Percentiles rank a stretch among this genome's conserved stretches.
Conservation (phyloP, 2,329 filamentous ascomycete species). For the Mariannaea elegans region DNA sequence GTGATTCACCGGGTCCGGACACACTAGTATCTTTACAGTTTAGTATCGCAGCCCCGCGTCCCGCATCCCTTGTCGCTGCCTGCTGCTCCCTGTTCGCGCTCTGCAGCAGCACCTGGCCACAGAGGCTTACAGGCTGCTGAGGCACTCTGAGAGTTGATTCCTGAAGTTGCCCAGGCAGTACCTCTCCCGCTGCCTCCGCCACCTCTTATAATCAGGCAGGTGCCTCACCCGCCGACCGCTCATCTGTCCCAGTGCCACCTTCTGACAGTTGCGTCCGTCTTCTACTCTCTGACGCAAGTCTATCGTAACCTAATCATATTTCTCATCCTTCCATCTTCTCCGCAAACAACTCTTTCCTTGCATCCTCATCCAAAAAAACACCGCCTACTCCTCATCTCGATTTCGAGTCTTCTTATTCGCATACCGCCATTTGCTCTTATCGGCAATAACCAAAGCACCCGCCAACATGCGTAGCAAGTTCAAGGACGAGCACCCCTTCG, state of each 20-base stretch:
- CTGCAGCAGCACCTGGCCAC: background rate
- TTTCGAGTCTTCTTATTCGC: slow-evolving; percentile 18
- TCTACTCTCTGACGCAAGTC: slow-evolving; percentile 42
- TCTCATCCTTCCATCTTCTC: slow-evolving; percentile 35
- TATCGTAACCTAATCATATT: slow-evolving; percentile 40
- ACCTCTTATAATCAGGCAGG: slow-evolving; percentile 22
- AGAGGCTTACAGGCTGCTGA: slow-evolving; percentile 26
- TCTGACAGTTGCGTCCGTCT: slow-evolving; percentile 38
- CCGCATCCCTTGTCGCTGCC: slow-evolving; percentile 34
- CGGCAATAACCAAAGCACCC: slow-evolving; percentile 40
- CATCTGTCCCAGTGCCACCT: slow-evolving; percentile 38
- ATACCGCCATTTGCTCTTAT: slow-evolving; percentile 29
- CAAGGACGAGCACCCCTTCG: slow-evolving; percentile 99
- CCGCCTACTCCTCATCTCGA: slow-evolving; percentile 17
- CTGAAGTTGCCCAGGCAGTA: slow-evolving; percentile 18
- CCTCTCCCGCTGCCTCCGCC: slow-evolving; percentile 33
- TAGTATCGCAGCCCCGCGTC: slow-evolving; percentile 40
- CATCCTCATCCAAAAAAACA: slow-evolving; percentile 10
- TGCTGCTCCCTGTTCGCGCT: slow-evolving; percentile 22
- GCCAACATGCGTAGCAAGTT: slow-evolving; percentile 96
- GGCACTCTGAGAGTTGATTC: background rate
- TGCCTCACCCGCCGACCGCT: slow-evolving; percentile 39
- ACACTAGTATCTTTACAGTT: slow-evolving; percentile 20
- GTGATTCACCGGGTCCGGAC: slow-evolving; percentile 36
- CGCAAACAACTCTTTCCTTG: slow-evolving; percentile 14